Conservation (phyloP, 108 stramenopile genomes). For the Parietichytrium sp. region DNA sequence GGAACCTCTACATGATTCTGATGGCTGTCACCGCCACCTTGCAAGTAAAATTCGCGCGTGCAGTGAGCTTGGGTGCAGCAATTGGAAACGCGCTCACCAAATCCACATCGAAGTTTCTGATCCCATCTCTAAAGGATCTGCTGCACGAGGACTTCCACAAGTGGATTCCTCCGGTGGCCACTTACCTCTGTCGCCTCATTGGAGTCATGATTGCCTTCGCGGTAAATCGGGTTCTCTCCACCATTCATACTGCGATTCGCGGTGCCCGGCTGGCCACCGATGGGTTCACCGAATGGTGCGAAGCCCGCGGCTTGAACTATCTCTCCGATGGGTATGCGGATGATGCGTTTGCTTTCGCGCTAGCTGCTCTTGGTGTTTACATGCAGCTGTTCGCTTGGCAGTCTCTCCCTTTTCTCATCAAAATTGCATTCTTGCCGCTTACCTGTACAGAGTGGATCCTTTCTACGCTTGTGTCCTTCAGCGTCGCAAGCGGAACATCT, state of each 20-base stretch:
- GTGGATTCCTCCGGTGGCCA: conserved; percentile 55
- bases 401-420: conserved; percentile 77
- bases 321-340: conserved; percentile 72
- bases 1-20: conserved; percentile 63
- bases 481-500: not conserved
- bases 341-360: conserved; percentile 74
- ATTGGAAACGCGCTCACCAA: conserved; percentile 75
- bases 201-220: conserved; percentile 85
- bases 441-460: conserved; percentile 70
- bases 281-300: conserved; percentile 56
- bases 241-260: conserved; percentile 76
- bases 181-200: conserved; percentile 62
- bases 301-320: conserved; percentile 65
- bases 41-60: conserved; percentile 78
- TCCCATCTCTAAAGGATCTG: conserved; percentile 64
- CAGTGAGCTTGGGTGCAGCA: conserved; percentile 76
- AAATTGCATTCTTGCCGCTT: conserved; percentile 77
- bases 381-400: conserved; percentile 75
- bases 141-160: conserved; percentile 74
- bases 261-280: conserved; percentile 85
- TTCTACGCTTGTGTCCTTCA: conserved; percentile 62
- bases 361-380: conserved; percentile 78
- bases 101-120: conserved; percentile 63
- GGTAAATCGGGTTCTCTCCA: conserved; percentile 78
- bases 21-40: conserved; percentile 85